Evolutionary conservation across 2,329 filamentous ascomycete genomes (phyloP), one percentile per base, ranked within the genome.

Genomic region (Xylariales sp.): DNA sequence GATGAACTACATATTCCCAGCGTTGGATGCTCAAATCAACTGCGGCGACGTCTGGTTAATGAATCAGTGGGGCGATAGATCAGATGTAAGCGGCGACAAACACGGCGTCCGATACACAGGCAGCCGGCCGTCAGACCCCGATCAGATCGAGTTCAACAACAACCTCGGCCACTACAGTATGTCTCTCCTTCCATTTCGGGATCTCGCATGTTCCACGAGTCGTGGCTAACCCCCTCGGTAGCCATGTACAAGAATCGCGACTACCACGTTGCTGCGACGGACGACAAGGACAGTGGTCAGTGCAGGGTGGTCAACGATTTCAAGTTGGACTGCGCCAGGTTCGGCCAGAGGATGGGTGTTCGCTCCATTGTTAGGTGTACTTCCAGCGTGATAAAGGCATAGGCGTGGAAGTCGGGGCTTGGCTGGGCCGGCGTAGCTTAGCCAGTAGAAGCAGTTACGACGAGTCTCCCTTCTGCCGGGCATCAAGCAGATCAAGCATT

Each of bases 211-310:
- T 27, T 31, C n/a, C 28, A 8, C 16, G 5, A n/a, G 6, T 31
- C 16, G 28, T n/a, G n/a, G 16, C 28, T 31, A 6, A 31, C 10
- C 6, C 16, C 28, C 12, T 31, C 16, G 2, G 12, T 11, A 31
- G 28, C 28, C 28, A 31, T 31, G 28, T 31, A 31, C 28, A 31
- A 31, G 28, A 11, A 31, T 15, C 28, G 28, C 28, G 28, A 31
- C 28, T 31, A 31, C 28, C 28, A 31, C 28, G 12, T 31, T 15
- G 28, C 28, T 12, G 28, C 28, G 6, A 12, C 16, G 6, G 28
- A 31, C 28, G 28, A 31, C 28, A 15, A 6, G 11, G 28, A 31
- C 28, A 31, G 28, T 15, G 28, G 28, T 15, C 28, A 31, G 6
- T 31, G 28, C 28, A 31, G 28, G 16, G 11, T 31, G 6, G 11